These are phyloP conservation scores for Clitopilus passeckerianus DNA, from an alignment of 768 basidiomycete species.

Conservation along the genomic window DNA sequence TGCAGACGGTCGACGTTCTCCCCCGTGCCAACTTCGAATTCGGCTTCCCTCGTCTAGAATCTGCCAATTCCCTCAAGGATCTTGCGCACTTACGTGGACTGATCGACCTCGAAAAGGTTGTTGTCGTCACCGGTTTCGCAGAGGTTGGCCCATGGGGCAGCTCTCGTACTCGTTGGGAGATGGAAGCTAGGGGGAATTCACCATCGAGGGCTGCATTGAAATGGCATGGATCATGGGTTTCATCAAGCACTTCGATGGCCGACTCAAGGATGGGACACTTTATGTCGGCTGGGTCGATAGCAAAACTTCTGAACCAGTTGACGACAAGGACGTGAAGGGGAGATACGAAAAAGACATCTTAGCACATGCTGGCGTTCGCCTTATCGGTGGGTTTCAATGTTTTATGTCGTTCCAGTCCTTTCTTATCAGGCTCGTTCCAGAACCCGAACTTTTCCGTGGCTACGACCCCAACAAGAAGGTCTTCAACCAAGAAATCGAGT, in stretches of 20 bases:
- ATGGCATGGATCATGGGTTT: conserved; percentile 99
- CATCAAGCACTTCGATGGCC: conserved; percentile 98
- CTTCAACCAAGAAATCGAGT: conserved; percentile 96
- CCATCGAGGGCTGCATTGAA: conserved; percentile 97
- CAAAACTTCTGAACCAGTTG: conserved; percentile 89
- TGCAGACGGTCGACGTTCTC: conserved; percentile 88
- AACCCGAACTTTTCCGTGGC: conserved; percentile 96
- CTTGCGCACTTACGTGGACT: conserved; percentile 79
- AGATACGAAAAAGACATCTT: conserved; percentile 95
- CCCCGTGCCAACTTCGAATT: conserved; percentile 98
- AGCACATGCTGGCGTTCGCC: conserved; percentile 83
- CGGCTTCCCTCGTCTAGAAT: conserved; percentile 86
- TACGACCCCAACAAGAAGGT: conserved; percentile 97
- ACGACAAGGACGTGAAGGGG: conserved; percentile 94
- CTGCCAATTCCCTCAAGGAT: conserved; percentile 62
- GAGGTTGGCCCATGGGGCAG: conserved; percentile 99
- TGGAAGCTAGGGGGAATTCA: conserved; percentile 99
- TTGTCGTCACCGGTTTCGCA: conserved; percentile 94
- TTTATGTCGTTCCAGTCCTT: neutral
- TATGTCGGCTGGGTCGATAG: conserved; percentile 99
- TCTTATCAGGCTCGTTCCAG: conserved; percentile 34
- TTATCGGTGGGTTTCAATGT: conserved; percentile 66
- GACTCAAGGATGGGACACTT: conserved; percentile 85
- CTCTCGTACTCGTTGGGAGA: conserved; percentile 98
- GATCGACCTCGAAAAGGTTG: conserved; percentile 92